These are phyloP conservation scores for Sedum album DNA, from an alignment of 164 flowering plant species.

Conservation along the genomic window DNA sequence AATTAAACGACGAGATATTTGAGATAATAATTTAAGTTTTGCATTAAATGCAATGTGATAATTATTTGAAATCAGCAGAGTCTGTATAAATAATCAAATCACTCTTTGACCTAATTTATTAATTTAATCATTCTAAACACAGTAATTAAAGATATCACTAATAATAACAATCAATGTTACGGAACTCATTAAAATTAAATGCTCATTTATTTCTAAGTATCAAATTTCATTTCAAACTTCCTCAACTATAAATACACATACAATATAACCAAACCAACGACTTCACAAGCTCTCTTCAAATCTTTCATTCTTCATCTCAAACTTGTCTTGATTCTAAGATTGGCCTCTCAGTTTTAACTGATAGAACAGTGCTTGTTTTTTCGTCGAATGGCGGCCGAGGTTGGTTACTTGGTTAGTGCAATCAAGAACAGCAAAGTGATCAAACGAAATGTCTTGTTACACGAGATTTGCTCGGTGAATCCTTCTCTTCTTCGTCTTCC, in stretches of 20 bases:
- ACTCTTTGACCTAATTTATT: not conserved
- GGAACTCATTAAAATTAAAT: not conserved
- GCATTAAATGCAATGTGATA: not conserved
- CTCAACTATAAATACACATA: not conserved
- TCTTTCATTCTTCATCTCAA: not conserved
- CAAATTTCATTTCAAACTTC: not conserved
- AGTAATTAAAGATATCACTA: not conserved
- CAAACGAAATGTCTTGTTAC: conserved; percentile 34
- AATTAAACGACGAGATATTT: not conserved
- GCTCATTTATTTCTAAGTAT: not conserved
- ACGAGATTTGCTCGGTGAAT: conserved; percentile 56
- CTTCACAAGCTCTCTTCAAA: not conserved
- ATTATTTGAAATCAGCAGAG: not conserved
- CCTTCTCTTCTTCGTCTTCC: not conserved
- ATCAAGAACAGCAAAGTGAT: conserved; percentile 10
- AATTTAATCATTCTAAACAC: not conserved
- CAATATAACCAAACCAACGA: not conserved
- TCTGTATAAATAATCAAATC: not conserved
- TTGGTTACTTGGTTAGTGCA: conserved; percentile 31
- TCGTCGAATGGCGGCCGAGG: conserved; percentile 58
- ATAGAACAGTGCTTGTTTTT: not conserved
- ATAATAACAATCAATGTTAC: not conserved
- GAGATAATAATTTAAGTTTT: not conserved
- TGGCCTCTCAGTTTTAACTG: not conserved
- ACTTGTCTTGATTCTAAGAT: not conserved